Conservation (phyloP, 768 basidiomycete species). For the Leccinellum luteum region DNA sequence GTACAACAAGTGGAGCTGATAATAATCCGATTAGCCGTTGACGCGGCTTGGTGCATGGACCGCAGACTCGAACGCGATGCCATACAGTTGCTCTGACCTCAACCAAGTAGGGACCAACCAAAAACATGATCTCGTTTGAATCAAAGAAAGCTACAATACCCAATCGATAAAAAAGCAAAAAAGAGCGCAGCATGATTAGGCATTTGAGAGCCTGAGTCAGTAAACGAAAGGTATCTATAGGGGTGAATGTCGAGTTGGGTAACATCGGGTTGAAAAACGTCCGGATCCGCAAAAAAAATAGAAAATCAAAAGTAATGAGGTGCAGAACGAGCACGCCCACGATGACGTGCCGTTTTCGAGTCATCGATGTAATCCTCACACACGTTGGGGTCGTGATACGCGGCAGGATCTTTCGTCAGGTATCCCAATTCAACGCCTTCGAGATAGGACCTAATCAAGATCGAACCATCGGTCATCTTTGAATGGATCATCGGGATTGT, state of each 20-base stretch:
- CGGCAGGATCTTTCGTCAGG: slow-evolving; percentile 61
- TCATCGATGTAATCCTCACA: slow-evolving; percentile 49
- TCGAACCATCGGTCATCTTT: not conserved
- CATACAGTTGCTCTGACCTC: no score
- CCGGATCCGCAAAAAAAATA: not conserved
- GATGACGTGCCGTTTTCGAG: slow-evolving; percentile 1
- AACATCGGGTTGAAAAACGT: not conserved
- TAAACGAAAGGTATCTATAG: not conserved
- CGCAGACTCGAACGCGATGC: no score
- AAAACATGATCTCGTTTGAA: no score
- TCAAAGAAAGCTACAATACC: no score
- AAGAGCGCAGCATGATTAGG: not conserved
- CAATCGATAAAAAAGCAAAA: not conserved
- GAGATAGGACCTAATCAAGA: slow-evolving; percentile 58
- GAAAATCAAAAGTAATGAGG: not conserved
- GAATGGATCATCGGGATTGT: not conserved
- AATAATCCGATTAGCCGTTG: no score
- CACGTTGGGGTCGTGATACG: slow-evolving; percentile 55
- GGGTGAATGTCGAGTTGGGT: not conserved
- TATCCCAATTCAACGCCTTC: slow-evolving; percentile 58
- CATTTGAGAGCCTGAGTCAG: not conserved
- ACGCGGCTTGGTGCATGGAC: no score
- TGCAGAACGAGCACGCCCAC: not conserved
- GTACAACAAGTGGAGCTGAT: no score
- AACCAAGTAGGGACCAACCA: no score